Percentiles rank a stretch among this genome's conserved stretches.
phyloP scores from a whole-genome alignment of 2,329 filamentous ascomycete genomes.

The Ramularia collo-cygni region DNA sequence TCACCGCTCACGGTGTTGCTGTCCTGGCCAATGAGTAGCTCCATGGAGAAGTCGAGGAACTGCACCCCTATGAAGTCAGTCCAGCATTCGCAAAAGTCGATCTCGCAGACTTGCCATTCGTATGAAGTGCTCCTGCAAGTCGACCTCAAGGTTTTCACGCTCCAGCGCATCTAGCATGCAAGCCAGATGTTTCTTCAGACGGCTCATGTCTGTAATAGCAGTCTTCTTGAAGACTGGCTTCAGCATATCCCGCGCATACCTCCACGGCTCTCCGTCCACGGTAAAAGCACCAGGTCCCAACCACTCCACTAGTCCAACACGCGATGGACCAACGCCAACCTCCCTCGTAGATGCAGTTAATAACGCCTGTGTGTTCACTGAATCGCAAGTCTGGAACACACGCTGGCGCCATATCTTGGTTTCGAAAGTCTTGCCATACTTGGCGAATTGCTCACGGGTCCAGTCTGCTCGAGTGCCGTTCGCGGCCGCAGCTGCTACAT shows the following conservation, averaged over 20 bases:
- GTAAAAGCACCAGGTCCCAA: slow-evolving; percentile 2
- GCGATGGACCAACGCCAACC: slow-evolving; percentile 1
- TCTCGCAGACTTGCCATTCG: slow-evolving; percentile 2
- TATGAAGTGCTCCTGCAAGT: slow-evolving; percentile 1
- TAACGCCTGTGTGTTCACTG: neutral
- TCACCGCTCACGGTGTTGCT: neutral
- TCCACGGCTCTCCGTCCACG: slow-evolving; percentile 3
- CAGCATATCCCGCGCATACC: neutral
- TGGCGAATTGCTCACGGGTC: neutral
- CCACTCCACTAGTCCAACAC: neutral
- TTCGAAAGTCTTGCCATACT: slow-evolving; percentile 4
- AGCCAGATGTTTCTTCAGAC: slow-evolving; percentile 1
- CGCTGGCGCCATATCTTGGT: slow-evolving; percentile 1
- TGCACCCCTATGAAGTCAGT: neutral
- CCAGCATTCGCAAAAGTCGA: neutral
- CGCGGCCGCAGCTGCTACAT: neutral
- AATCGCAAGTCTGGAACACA: slow-evolving; percentile 3
- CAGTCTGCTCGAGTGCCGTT: slow-evolving; percentile 1
- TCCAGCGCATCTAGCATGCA: neutral
- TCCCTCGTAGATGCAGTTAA: neutral
- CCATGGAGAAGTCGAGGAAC: slow-evolving; percentile 2
- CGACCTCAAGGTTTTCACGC: neutral
- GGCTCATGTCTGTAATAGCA: slow-evolving; percentile 2
- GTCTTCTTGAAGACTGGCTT: slow-evolving; percentile 3
- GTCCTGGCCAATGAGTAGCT: slow-evolving; percentile 2